Base-by-base conservation (phyloP, 352 stramenopile species). In the Elongisporangium undulatum region DNA sequence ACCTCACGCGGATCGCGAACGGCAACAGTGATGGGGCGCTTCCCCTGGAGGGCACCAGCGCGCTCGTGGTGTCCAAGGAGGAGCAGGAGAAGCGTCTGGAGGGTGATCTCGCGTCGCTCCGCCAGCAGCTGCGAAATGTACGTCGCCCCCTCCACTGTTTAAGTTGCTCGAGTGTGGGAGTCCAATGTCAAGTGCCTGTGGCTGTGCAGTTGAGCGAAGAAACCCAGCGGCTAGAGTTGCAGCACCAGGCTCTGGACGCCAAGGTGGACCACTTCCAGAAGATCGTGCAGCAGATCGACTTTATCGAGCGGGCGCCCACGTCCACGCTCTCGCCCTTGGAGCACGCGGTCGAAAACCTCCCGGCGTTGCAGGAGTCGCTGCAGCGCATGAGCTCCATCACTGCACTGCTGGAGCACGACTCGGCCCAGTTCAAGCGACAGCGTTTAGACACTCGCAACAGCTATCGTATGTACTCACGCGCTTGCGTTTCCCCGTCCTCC, bases 321-420 rank as follows among this genome's bases (percentile, higher is more conserved):
- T 66, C 70, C 24, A 62, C 75, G 17, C 68, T 87, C 45, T 77
- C 58, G 15, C 74, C 74, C 9, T 58, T 87, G 19, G 80, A 87
- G 58, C 72, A 72, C 16, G 72, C 74, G 16, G 64, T 69, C 4
- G 68, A 87, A 10, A 60, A 87, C 26, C 70, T 87, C 1, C 62
- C 59, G 15, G 56, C 58, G 21, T 62, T 88, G 22, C 72, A 72
- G 19, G 64, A 77, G 5, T 77, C 77, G 20, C 70, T 87, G 56
- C n/a, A 72, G 45, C 68, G 66, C 41, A 82, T 90, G 66, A 68
- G 81, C 8, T 65, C 12, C 22, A 75, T 90, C 20, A 68, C 85
- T 51, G 49, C 38, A 8, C 34, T 53, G n/a, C 59, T 88, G 22
- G 80, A 85, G 51, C 62, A 81, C 23, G 75, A 87, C 24, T 71